Conservation (phyloP, 371 early-diverging fungal genomes). For the Polyrhizophydium stewartii region DNA sequence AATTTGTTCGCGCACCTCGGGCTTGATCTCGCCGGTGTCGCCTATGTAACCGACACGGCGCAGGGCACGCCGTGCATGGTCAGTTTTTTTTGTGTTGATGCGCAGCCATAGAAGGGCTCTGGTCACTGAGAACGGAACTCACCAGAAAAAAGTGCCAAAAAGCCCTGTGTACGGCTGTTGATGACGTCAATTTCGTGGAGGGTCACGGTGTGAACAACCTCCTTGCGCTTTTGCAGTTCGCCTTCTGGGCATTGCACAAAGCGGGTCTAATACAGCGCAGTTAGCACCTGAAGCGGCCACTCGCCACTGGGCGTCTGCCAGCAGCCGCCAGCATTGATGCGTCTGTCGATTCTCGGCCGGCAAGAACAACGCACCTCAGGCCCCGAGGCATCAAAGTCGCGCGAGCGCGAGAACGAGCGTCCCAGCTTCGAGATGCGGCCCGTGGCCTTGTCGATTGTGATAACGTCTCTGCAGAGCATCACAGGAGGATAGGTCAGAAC, state of each 20-base stretch:
- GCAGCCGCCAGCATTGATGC: too few species aligned
- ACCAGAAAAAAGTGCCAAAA: slow-evolving; percentile 93
- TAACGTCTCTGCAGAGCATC: slow-evolving; percentile 78
- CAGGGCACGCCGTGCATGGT: slow-evolving; percentile 1
- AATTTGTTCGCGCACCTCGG: slow-evolving; percentile 97
- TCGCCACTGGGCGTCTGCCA: too few species aligned
- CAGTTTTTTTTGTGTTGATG: too few species aligned
- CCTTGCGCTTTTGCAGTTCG: slow-evolving; percentile 95
- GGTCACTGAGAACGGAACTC: neutral
- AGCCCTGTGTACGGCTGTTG: slow-evolving; percentile 96
- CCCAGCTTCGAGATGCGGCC: slow-evolving; percentile 97
- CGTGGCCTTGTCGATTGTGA: slow-evolving; percentile 97
- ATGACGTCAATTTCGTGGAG: slow-evolving; percentile 99
- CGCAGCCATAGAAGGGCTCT: neutral
- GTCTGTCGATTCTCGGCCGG: too few species aligned
- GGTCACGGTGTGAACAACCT: slow-evolving; percentile 94
- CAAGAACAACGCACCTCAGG: slow-evolving; percentile 64
- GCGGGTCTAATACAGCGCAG: slow-evolving; percentile 56
- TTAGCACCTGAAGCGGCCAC: neutral
- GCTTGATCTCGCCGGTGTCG: slow-evolving; percentile 97
- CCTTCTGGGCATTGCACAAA: slow-evolving; percentile 99
- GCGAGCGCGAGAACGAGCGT: slow-evolving; percentile 86
- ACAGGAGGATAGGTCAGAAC: neutral
- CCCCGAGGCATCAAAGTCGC: slow-evolving; percentile 96
- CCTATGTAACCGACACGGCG: slow-evolving; percentile 50